A percentile compares a stretch with the other conserved stretches of the same genome.
phyloP scores from a whole-genome alignment of 2,329 filamentous ascomycete genomes.

The Trichoderma koningiopsis region DNA sequence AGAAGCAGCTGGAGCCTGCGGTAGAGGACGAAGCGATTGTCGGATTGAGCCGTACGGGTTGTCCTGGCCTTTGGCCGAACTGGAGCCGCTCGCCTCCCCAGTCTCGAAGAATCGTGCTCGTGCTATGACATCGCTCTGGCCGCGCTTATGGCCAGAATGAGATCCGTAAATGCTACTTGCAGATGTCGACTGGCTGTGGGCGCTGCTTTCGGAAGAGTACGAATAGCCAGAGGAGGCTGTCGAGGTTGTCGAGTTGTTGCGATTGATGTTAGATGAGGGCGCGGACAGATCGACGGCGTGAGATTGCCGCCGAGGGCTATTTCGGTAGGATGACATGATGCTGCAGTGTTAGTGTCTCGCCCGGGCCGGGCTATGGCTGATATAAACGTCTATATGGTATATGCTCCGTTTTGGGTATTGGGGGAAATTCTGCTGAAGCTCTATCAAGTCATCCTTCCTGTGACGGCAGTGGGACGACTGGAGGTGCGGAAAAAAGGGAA shows the following conservation, averaged over 20 bases:
- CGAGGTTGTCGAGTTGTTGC: constrained; percentile 70
- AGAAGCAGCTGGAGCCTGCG: constrained; percentile 61
- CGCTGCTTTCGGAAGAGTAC: constrained; percentile 59
- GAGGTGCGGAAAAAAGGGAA: constrained; percentile 21
- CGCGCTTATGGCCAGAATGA: constrained; percentile 65
- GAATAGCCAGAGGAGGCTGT: constrained; percentile 72
- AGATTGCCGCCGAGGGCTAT: constrained; percentile 60
- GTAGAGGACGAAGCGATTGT: constrained; percentile 74
- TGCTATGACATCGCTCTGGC: constrained; percentile 69
- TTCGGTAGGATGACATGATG: constrained; percentile 57
- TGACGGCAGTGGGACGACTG: constrained; percentile 30
- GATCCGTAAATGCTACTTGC: constrained; percentile 62
- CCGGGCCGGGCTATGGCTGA: constrained; percentile 28
- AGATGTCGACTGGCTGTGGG: constrained; percentile 65
- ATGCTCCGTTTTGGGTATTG: constrained; percentile 22
- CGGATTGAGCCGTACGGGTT: constrained; percentile 72
- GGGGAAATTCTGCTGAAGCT: constrained; percentile 30
- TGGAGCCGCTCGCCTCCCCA: constrained; percentile 44
- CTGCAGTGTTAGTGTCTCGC: constrained; percentile 29
- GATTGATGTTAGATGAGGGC: constrained; percentile 49
- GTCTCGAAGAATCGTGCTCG: constrained; percentile 54
- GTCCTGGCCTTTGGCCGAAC: constrained; percentile 52
- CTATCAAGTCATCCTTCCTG: constrained; percentile 39
- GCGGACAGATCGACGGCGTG: constrained; percentile 50
- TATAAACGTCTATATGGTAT: constrained; percentile 10